Conservation (phyloP, 2,329 filamentous ascomycete genomes). For the Grosmannia serpens region DNA sequence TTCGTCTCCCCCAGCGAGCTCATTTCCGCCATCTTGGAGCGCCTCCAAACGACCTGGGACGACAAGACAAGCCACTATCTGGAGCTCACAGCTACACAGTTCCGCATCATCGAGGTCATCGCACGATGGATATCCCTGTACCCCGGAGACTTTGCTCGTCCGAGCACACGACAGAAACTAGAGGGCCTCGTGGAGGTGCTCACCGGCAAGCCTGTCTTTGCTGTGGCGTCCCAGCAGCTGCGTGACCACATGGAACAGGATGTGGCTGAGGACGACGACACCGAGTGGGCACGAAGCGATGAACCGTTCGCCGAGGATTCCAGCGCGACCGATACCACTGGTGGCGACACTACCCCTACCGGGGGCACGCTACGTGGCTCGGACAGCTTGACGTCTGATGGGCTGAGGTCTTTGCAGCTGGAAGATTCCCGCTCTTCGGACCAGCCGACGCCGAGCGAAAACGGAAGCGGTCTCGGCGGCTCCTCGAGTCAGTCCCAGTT, state of each 20-base stretch:
- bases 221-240: constrained; percentile 78
- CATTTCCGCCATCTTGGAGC: constrained; percentile 64
- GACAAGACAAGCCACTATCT: constrained; percentile 59
- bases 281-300: constrained; percentile 81
- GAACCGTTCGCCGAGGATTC: constrained; percentile 27
- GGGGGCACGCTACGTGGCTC: constrained; percentile 9
- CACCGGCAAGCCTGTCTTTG: constrained; percentile 69
- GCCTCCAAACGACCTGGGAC: constrained; percentile 59
- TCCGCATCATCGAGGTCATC: constrained; percentile 72
- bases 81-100: constrained; percentile 66
- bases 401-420: constrained; percentile 36
- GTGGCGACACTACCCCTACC: constrained; percentile 5
- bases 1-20: constrained; percentile 76
- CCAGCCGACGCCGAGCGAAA: constrained; percentile 28
- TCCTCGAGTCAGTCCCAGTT: constrained; percentile 23
- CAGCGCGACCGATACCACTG: constrained; percentile 8
- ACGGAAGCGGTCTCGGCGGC: constrained; percentile 1
- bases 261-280: constrained; percentile 79
- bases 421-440: constrained; percentile 30
- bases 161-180: constrained; percentile 58
- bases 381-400: constrained; percentile 22
- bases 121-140: constrained; percentile 85
- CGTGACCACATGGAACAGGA: constrained; percentile 59
- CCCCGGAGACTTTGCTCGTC: constrained; percentile 82
- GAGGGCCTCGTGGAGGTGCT: constrained; percentile 65